Percentiles rank a stretch among this genome's conserved stretches.
Conservation (phyloP, 257 asterid species). For the Osmanthus fragrans region DNA sequence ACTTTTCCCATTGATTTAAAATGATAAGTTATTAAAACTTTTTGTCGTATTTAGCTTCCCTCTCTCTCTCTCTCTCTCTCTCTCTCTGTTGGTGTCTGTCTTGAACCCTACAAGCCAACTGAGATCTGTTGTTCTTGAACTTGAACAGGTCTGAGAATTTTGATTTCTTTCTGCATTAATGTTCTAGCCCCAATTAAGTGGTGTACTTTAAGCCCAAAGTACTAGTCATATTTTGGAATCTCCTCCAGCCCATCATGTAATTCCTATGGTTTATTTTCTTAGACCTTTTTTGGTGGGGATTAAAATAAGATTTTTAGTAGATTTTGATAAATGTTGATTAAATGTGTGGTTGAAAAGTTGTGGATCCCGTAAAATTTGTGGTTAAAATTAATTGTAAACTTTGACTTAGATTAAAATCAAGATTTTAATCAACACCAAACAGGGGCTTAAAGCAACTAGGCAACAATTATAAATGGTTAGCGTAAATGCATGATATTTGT, state of each 20-base stretch:
- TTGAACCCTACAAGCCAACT: not conserved
- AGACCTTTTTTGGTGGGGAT: not conserved
- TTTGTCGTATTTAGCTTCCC: not conserved
- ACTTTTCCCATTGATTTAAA: not conserved
- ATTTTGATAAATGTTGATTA: no score
- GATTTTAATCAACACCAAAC: no score
- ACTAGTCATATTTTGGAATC: not conserved
- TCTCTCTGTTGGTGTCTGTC: not conserved
- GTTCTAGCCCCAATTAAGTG: not conserved
- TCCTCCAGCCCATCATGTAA: not conserved
- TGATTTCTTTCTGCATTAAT: not conserved
- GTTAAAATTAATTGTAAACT: no score
- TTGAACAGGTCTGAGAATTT: not conserved
- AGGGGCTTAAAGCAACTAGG: not conserved
- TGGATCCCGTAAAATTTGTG: no score
- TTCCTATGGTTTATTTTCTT: not conserved
- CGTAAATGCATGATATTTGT: not conserved
- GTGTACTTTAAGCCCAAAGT: not conserved
- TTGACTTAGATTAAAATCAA: no score
- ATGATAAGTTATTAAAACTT: not conserved
- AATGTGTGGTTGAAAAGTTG: no score
- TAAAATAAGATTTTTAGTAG: no score
- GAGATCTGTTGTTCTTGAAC: not conserved
- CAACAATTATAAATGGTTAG: not conserved
- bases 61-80: not conserved